phyloP scores from a whole-genome alignment of 2,329 filamentous ascomycete species.

The Boeremia lycopersici region DNA sequence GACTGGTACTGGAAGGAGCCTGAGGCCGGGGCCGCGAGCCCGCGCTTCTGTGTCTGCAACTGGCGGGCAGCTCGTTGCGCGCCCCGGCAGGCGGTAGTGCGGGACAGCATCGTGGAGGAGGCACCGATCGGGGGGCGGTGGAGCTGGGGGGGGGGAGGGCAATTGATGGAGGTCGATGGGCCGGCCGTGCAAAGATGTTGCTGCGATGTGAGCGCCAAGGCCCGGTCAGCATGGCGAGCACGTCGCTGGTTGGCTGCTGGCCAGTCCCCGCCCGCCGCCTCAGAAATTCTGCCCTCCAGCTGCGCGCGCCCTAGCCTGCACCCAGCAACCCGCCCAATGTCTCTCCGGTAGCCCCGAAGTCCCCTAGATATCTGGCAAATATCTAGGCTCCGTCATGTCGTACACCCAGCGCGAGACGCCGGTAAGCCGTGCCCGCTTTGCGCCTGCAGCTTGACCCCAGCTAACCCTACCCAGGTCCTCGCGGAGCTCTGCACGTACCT shows the following conservation, averaged over 20 bases:
- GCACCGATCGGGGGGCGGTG: slow-evolving; percentile 45
- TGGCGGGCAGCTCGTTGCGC: slow-evolving; percentile 66
- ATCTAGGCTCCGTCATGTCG: slow-evolving; percentile 43
- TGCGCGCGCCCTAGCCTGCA: not conserved
- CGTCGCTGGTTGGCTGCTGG: slow-evolving; percentile 10
- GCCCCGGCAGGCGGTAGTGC: slow-evolving; percentile 67
- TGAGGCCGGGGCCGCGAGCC: slow-evolving; percentile 71
- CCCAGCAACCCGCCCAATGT: slow-evolving; percentile 32
- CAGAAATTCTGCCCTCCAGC: slow-evolving; percentile 14
- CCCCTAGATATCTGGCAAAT: slow-evolving; percentile 45
- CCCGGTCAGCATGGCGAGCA: slow-evolving; percentile 3
- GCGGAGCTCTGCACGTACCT: slow-evolving; percentile 90
- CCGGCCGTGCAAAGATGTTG: slow-evolving; percentile 11
- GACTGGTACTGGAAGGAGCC: slow-evolving; percentile 86
- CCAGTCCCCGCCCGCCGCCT: not conserved
- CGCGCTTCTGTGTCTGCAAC: slow-evolving; percentile 63
- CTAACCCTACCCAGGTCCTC: slow-evolving; percentile 67
- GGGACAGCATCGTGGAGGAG: slow-evolving; percentile 66
- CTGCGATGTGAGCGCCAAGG: slow-evolving; percentile 8
- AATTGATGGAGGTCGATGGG: slow-evolving; percentile 46
- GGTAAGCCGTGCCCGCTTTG: slow-evolving; percentile 27
- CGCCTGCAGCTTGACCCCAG: slow-evolving; percentile 12
- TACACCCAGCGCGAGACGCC: slow-evolving; percentile 46
- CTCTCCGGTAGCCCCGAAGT: slow-evolving; percentile 34
- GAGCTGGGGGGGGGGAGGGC: slow-evolving; percentile 59